A percentile compares a stretch with the other conserved stretches of the same genome.
Conservation (phyloP, 1,139 yeast species). For the Pneumocystis oryctolagi region DNA sequence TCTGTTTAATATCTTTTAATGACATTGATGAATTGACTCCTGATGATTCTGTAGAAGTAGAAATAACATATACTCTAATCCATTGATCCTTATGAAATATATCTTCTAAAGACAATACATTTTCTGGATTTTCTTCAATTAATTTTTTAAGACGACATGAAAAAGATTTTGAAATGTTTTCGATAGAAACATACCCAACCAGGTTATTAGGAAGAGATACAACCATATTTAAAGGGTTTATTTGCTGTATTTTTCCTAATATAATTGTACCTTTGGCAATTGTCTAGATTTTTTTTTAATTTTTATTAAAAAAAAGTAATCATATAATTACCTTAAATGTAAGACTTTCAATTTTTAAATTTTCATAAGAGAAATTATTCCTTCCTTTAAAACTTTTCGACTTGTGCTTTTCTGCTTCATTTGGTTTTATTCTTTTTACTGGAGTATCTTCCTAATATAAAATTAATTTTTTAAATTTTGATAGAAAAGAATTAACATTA, state of each 20-base stretch:
- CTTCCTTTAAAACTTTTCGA: not conserved
- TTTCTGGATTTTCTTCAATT: slow-evolving; percentile 40
- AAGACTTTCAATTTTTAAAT: not conserved
- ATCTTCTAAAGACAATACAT: slow-evolving; percentile 33
- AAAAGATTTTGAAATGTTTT: slow-evolving; percentile 38
- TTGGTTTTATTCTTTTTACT: not conserved
- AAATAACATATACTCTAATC: slow-evolving; percentile 33
- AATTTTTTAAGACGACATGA: slow-evolving; percentile 38
- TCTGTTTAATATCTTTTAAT: slow-evolving; percentile 18
- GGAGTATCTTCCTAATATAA: not conserved
- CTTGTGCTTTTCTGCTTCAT: not conserved
- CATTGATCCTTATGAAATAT: slow-evolving; percentile 66
- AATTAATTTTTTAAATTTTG: not conserved
- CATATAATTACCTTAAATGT: not conserved
- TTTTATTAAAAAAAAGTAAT: not conserved
- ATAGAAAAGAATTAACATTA: not conserved
- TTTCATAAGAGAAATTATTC: not conserved
- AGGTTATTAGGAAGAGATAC: slow-evolving; percentile 72
- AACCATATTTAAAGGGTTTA: slow-evolving; percentile 48
- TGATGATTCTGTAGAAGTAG: slow-evolving; percentile 36
- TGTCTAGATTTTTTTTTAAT: slow-evolving; percentile 1
- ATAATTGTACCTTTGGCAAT: slow-evolving; percentile 45
- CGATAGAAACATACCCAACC: slow-evolving; percentile 64
- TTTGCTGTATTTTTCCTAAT: slow-evolving; percentile 56
- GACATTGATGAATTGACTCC: slow-evolving; percentile 5